These are phyloP conservation scores for Gleditsia sinensis DNA, from an alignment of 306 rosid genomes.

Conservation along the genomic window DNA sequence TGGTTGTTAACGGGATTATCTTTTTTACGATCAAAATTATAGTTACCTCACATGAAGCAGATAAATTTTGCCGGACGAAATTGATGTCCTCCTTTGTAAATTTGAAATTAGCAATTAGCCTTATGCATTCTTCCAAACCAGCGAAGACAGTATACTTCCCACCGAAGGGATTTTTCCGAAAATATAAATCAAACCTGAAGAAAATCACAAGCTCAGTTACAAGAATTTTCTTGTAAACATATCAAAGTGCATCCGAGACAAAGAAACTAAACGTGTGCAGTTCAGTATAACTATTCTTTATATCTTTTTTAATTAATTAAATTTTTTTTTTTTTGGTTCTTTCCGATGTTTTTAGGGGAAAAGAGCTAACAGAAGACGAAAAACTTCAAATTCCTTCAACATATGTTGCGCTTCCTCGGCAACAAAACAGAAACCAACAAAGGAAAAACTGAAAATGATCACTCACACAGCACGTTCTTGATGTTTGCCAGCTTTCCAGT, in stretches of 20 bases:
- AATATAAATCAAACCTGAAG: constrained; percentile 80
- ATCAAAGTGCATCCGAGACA: not conserved
- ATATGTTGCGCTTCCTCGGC: not conserved
- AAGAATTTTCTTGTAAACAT: constrained; percentile 11
- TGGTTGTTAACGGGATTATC: not conserved
- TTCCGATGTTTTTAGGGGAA: not conserved
- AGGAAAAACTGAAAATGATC: not conserved
- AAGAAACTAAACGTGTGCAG: not conserved
- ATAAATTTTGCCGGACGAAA: constrained; percentile 55
- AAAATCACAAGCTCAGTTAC: constrained; percentile 7
- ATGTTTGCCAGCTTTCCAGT: constrained; percentile 97
- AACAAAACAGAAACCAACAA: not conserved
- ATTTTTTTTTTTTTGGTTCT: no score
- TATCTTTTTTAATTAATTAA: no score
- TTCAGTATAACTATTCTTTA: not conserved
- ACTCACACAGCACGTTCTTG: constrained; percentile 93
- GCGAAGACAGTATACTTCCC: constrained; percentile 87
- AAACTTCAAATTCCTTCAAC: not conserved
- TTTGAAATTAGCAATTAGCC: constrained; percentile 69
- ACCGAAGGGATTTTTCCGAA: constrained; percentile 84
- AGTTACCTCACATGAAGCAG: constrained; percentile 74
- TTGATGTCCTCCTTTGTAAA: constrained; percentile 62
- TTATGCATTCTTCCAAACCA: constrained; percentile 83
- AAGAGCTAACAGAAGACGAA: not conserved
- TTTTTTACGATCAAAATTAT: not conserved